Conservation (phyloP, 495 filamentous ascomycete genomes). For the Bathelium albidoporum region DNA sequence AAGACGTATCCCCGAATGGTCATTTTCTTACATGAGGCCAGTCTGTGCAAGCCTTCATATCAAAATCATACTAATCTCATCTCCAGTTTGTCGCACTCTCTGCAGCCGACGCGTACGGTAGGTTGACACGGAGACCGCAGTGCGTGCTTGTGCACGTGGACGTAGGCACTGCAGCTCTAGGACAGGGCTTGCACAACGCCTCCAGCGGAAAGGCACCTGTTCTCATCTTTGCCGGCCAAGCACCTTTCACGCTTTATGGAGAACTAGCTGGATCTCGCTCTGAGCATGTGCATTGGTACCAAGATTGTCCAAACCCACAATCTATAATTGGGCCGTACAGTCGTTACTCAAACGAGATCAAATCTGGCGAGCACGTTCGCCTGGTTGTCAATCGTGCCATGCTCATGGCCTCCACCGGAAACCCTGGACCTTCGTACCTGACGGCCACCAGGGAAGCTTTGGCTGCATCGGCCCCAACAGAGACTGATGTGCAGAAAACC, state of each 20-base stretch:
- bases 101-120: conserved; percentile 19
- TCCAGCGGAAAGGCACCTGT: conserved; percentile 19
- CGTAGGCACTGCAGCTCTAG: conserved; percentile 21
- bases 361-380: conserved; percentile 14
- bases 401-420: conserved; percentile 25
- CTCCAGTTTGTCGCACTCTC: conserved; percentile 19
- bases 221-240: conserved; percentile 22
- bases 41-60: background rate
- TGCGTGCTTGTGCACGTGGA: conserved; percentile 24
- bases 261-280: conserved; percentile 18
- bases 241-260: conserved; percentile 20
- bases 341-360: conserved; percentile 18
- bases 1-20: conserved; percentile 25
- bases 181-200: conserved; percentile 20
- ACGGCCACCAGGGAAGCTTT: conserved; percentile 28
- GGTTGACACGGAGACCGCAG: conserved; percentile 19
- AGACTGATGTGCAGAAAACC: conserved; percentile 11
- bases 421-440: conserved; percentile 26
- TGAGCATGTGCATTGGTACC: conserved; percentile 23
- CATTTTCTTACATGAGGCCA: conserved; percentile 26
- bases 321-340: conserved; percentile 17
- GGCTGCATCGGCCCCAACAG: conserved; percentile 7
- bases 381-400: conserved; percentile 18
- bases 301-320: conserved; percentile 21
- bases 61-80: background rate